Evolutionary conservation across 495 filamentous ascomycete genomes (phyloP).

Genomic region (Talaromyces trachyspermus): DNA sequence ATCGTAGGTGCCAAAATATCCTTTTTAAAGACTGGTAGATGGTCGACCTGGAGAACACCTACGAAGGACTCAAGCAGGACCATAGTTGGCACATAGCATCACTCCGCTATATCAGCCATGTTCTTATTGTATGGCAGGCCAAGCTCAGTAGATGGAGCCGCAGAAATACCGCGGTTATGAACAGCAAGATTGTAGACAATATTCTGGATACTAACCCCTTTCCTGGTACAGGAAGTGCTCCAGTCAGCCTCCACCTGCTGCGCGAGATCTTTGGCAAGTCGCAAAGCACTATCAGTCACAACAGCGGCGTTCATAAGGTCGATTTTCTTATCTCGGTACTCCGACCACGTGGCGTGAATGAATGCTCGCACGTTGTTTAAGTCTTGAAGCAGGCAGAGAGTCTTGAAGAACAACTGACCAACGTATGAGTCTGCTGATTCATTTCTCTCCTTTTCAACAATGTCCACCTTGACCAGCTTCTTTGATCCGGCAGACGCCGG

Average conservation of each 20-base stretch:
- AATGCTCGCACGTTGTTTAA: conserved; percentile 20
- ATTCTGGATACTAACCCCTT: conserved; percentile 13
- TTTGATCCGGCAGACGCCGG: conserved; percentile 10
- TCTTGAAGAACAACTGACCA: conserved; percentile 20
- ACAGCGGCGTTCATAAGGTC: conserved; percentile 26
- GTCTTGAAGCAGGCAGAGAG: conserved; percentile 22
- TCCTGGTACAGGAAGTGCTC: conserved; percentile 8
- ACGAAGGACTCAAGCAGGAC: conserved; percentile 21
- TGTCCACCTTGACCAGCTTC: conserved; percentile 18
- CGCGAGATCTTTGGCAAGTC: conserved; percentile 19
- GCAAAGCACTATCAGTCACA: conserved; percentile 25
- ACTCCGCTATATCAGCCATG: conserved; percentile 22
- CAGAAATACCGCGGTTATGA: conserved; percentile 10
- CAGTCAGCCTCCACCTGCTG: conserved; percentile 17
- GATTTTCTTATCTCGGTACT: conserved; percentile 23
- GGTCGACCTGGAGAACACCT: conserved; percentile 17
- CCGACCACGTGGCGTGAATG: conserved; percentile 22
- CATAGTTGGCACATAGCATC: conserved; percentile 20
- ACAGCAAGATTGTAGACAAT: conserved; percentile 14
- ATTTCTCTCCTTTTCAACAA: conserved; percentile 21
- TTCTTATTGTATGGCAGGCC: conserved; percentile 26
- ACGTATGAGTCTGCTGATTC: conserved; percentile 14
- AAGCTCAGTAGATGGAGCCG: conserved; percentile 18
- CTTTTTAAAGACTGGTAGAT: conserved; percentile 24
- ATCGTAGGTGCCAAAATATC: conserved; percentile 23